Base-by-base conservation (phyloP, 768 basidiomycete species). In the Trametes cingulata region DNA sequence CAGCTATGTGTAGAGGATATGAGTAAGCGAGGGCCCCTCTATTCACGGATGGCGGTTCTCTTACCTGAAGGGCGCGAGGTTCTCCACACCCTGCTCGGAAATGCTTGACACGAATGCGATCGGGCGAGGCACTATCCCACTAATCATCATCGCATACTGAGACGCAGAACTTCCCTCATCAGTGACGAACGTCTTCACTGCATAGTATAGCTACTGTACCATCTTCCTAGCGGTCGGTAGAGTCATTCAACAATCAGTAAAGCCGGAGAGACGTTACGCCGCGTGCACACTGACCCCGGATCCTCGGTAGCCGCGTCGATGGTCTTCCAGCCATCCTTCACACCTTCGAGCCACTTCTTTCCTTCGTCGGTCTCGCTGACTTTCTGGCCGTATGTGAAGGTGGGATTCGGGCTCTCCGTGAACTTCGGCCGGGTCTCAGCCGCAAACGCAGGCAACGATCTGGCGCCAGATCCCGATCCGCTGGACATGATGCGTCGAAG, bases 11-110 rank as follows among this genome's bases (percentile, higher is more conserved):
- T 17, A 17, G 25, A n/a, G 12, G 27, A 56, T 39, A 17, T 6
- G 1, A 1, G 25, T n/a, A 9, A 9, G 35, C 24, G 24, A 29
- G 10, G 24, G 25, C 14, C 22, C 35, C 12, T 36, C n/a, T 7
- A 1, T n/a, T 19, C 14, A 10, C 33, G 12, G 6, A 8, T 8
- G 36, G 7, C 10, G 14, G n/a, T 19, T 9, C 15, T 14, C 58
- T 27, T 61, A 78, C 64, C 76, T 78, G 68, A 78, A 78, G 0
- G 78, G 78, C 5, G 78, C 75, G 8, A 80, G 74, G 65, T 80
- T 80, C 46, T 67, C 56, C 2, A 65, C 64, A 7, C 78, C 79
- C 15, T 69, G 56, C 15, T 63, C 56, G 17, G 68, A 69, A 27
- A 77, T 42, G 36, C 74, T 71, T 3, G 77, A 78, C 14, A 78